phyloP scores from a whole-genome alignment of 2,329 filamentous ascomycete species.

The Chrysoporthe deuterocubensis region DNA sequence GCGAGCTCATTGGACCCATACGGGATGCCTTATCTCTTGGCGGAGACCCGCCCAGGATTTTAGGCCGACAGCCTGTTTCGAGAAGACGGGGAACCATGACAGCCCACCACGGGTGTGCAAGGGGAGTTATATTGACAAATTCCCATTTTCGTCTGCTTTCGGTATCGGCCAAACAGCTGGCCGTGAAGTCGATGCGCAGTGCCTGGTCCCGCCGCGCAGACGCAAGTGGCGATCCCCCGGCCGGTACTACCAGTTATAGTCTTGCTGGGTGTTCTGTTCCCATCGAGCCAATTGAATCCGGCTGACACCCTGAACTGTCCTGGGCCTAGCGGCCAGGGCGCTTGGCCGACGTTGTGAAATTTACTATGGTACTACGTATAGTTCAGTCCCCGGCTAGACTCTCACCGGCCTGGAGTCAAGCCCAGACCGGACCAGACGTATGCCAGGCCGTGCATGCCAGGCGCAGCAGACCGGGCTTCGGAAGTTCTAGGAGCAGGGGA shows the following conservation, averaged over 20 bases:
- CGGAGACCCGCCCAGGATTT: conserved; percentile 16
- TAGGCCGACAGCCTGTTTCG: conserved; percentile 24
- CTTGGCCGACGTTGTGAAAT: not conserved
- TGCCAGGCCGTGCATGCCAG: not conserved
- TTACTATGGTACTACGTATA: not conserved
- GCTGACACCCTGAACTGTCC: not conserved
- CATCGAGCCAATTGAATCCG: not conserved
- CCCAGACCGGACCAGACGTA: not conserved
- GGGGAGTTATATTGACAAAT: conserved; percentile 5
- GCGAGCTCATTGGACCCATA: conserved; percentile 25
- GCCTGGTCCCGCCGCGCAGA: not conserved
- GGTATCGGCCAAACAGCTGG: not conserved
- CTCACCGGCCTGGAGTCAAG: not conserved
- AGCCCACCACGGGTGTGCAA: not conserved
- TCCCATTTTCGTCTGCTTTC: not conserved
- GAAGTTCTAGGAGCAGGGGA: not conserved
- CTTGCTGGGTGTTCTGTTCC: not conserved
- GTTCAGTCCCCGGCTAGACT: not conserved
- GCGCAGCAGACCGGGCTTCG: not conserved
- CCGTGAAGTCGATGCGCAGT: not conserved
- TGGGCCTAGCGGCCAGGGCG: not conserved
- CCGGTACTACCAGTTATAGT: no score
- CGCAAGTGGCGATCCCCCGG: not conserved
- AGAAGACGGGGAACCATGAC: conserved; percentile 20
- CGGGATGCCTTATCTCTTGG: conserved; percentile 23